These are phyloP conservation scores for Ceratobasidium sp. DNA, from an alignment of 1,284 basidiomycete species.

Conservation along the genomic window DNA sequence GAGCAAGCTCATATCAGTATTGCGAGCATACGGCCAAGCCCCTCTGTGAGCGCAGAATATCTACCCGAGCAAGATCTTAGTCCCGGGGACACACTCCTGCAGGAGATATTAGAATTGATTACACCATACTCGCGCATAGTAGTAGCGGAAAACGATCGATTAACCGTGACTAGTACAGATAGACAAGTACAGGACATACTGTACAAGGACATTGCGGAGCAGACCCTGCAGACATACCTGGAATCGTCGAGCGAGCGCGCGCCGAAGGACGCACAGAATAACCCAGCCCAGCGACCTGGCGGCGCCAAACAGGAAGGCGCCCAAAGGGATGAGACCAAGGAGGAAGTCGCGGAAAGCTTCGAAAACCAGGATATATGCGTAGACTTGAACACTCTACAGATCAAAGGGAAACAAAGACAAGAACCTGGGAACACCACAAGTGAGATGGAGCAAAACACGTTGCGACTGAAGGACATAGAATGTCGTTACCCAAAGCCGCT, in stretches of 20 bases:
- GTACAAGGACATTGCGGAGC: not conserved
- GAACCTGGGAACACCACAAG: no score
- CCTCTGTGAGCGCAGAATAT: no score
- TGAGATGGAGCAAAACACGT: not conserved
- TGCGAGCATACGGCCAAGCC: not conserved
- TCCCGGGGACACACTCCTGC: not conserved
- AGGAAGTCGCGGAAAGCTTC: not conserved
- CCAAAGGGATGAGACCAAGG: not conserved
- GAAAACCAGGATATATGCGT: not conserved
- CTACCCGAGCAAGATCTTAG: not conserved
- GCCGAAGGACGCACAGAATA: conserved; percentile 40
- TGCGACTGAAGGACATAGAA: conserved; percentile 35
- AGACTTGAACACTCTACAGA: no score
- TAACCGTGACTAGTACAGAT: not conserved
- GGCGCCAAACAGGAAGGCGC: conserved; percentile 40
- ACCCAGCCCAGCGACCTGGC: not conserved
- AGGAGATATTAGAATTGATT: not conserved
- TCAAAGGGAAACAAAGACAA: no score
- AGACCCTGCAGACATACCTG: not conserved
- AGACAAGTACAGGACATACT: not conserved
- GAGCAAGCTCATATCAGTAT: not conserved
- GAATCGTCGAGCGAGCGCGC: not conserved
- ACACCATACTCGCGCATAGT: not conserved
- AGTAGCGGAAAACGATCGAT: not conserved
- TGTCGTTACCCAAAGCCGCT: conserved; percentile 50